Percentiles rank a stretch among this genome's conserved stretches.
Evolutionary conservation across 176 grass and related monocot species (phyloP).

Genomic region (Musa troglodytarum): DNA sequence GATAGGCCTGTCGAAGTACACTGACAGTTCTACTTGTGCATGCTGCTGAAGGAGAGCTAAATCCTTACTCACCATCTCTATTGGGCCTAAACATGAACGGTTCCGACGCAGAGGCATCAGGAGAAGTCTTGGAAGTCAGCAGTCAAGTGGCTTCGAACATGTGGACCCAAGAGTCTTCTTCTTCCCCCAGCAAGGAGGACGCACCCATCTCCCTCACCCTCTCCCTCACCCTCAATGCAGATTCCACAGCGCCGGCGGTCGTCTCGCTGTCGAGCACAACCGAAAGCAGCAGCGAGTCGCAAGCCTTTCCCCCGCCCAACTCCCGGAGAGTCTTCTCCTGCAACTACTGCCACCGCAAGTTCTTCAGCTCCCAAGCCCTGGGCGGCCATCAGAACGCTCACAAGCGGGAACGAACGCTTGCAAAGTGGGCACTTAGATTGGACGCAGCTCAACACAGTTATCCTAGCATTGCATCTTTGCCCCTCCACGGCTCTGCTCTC

Average conservation of each 20-base stretch:
- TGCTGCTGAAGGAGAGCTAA: not conserved
- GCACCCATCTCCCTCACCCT: constrained; percentile 1
- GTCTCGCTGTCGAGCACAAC: constrained; percentile 6
- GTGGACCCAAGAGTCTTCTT: not conserved
- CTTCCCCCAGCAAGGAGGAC: not conserved
- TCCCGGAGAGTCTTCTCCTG: constrained; percentile 29
- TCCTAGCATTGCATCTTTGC: constrained; percentile 55
- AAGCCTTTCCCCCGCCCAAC: not conserved
- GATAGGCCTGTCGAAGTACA: not conserved
- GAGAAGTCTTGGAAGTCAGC: constrained; percentile 6
- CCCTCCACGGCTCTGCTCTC: constrained; percentile 43
- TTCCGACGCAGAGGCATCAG: not conserved
- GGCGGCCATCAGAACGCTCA: constrained; percentile 43
- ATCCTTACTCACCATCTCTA: not conserved
- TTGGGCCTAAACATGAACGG: not conserved
- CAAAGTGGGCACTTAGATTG: constrained; percentile 37
- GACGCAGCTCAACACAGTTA: constrained; percentile 36
- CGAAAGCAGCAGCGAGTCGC: constrained; percentile 1
- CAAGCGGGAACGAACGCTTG: constrained; percentile 34
- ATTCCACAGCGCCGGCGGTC: not conserved
- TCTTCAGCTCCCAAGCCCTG: constrained; percentile 41
- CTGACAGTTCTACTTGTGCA: not conserved
- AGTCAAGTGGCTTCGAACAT: constrained; percentile 10
- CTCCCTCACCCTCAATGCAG: constrained; percentile 1
- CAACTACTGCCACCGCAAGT: constrained; percentile 36